These are phyloP conservation scores for Auriscalpium microsporum DNA, from an alignment of 768 basidiomycete genomes.

Conservation along the genomic window DNA sequence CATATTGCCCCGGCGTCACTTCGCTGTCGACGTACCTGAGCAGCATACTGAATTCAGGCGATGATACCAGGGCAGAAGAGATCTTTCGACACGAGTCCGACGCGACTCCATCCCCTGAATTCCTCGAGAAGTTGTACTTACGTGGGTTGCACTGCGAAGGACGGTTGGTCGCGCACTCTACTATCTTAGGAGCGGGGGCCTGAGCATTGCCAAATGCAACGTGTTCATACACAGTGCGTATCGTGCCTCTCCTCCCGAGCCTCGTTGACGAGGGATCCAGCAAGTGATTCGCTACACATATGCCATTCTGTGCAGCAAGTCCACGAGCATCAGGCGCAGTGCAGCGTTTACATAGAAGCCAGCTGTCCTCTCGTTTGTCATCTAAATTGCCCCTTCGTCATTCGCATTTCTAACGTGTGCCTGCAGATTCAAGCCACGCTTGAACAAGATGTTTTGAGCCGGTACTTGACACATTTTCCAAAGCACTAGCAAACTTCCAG, in stretches of 20 bases:
- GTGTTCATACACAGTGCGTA: slow-evolving; percentile 49
- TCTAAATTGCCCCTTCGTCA: not conserved
- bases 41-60: too few relatives aligned
- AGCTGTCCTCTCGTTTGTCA: slow-evolving; percentile 52
- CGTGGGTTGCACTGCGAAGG: too few relatives aligned
- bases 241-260: not conserved
- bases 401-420: not conserved
- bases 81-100: too few relatives aligned
- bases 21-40: too few relatives aligned
- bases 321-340: slow-evolving; percentile 31
- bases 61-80: too few relatives aligned
- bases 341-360: too few relatives aligned
- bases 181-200: slow-evolving; percentile 62
- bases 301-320: slow-evolving; percentile 40
- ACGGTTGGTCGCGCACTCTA: too few relatives aligned
- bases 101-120: too few relatives aligned
- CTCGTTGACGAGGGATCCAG: slow-evolving; percentile 31
- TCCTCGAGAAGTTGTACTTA: too few relatives aligned
- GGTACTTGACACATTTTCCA: too few relatives aligned
- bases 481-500: too few relatives aligned
- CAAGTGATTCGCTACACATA: slow-evolving; percentile 55
- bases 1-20: too few relatives aligned
- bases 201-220: slow-evolving; percentile 33
- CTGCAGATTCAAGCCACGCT: slow-evolving; percentile 50
- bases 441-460: not conserved